phyloP scores from a whole-genome alignment of 169 alveolate species.

The Plasmodium gallinaceum region DNA sequence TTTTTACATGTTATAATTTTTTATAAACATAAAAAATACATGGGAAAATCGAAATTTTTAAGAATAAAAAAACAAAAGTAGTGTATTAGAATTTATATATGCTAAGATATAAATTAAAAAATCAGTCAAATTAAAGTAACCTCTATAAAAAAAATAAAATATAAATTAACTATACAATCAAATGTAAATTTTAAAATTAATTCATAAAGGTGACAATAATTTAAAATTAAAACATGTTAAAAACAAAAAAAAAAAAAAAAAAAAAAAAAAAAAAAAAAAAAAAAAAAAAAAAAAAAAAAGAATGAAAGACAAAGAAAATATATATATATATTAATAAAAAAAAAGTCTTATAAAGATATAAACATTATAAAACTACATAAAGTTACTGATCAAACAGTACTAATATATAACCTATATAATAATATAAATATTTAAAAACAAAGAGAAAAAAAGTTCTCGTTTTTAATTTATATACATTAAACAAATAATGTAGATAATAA shows the following conservation, averaged over 20 bases:
- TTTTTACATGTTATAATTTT: too few species aligned
- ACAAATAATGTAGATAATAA: constrained; percentile 8
- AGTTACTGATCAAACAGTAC: too few species aligned
- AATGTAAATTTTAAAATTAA: background rate
- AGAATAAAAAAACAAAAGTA: too few species aligned
- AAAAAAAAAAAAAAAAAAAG: too few species aligned
- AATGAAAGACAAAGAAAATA: background rate
- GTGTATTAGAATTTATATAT: too few species aligned
- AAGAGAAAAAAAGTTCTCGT: background rate
- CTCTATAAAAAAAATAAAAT: too few species aligned
- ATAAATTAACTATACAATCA: background rate
- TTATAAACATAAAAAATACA: too few species aligned
- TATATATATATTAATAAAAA: background rate
- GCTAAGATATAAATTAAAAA: too few species aligned
- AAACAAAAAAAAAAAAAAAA: too few species aligned
- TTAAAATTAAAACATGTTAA: background rate
- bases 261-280: background rate
- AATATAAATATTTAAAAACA: constrained; percentile 11
- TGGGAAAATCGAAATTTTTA: too few species aligned
- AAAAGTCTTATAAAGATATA: background rate
- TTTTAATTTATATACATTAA: constrained; percentile 7
- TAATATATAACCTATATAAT: background rate
- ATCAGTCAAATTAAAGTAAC: too few species aligned
- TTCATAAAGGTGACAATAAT: background rate
- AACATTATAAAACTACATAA: too few species aligned